Evolutionary conservation across 441 rosid genomes (phyloP).

Genomic region (Flueggea neowawraea): DNA sequence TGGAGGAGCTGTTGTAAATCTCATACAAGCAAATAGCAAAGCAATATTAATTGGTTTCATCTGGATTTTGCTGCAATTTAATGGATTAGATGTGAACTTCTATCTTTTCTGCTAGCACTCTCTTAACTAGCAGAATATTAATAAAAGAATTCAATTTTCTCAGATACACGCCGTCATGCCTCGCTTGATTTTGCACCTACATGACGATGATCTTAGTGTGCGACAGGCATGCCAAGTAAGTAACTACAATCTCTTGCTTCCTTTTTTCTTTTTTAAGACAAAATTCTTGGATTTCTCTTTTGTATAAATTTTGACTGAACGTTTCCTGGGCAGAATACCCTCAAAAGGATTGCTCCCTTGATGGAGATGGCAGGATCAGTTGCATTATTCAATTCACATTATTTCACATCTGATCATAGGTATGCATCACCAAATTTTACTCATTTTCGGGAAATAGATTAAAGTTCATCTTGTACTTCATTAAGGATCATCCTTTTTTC

Average conservation of each 20-base stretch:
- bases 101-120: too few species aligned
- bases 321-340: constrained; percentile 54
- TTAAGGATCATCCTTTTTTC: constrained; percentile 12
- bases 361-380: constrained; percentile 60
- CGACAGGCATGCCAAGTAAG: constrained; percentile 90
- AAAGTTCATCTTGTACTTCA: constrained; percentile 9
- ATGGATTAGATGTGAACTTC: too few species aligned
- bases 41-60: too few species aligned
- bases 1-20: too few species aligned
- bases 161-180: constrained; percentile 87
- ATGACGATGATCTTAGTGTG: constrained; percentile 73
- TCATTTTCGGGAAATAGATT: constrained; percentile 4
- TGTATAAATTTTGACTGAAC: constrained; percentile 6
- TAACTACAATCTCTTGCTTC: background rate
- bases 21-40: too few species aligned
- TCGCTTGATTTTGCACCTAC: constrained; percentile 80
- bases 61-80: too few species aligned
- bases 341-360: constrained; percentile 66
- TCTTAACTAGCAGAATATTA: constrained; percentile 7
- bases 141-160: constrained; percentile 13
- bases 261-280: constrained; percentile 4
- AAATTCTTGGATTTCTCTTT: too few species aligned
- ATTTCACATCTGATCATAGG: constrained; percentile 79
- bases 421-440: constrained; percentile 26
- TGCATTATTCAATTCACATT: constrained; percentile 50